Evolutionary conservation across 108 stramenopile genomes (phyloP), one percentile per base, ranked within the genome.

Genomic region (Fragilaria radians): DNA sequence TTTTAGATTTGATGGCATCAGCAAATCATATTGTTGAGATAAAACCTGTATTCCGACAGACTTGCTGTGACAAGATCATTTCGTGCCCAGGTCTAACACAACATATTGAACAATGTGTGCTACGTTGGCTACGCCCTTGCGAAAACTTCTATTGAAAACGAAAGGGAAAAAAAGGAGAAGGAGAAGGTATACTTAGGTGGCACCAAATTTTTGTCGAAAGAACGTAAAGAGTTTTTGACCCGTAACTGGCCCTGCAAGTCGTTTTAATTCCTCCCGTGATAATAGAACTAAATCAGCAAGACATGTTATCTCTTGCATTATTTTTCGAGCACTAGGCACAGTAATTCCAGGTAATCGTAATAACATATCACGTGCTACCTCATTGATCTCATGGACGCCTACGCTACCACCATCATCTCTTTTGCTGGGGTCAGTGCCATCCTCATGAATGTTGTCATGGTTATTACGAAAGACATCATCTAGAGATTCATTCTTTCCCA

Each of bases 191-290:
- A 42, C 7, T 42, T 47, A 59, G 9, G 59, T 59, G 3, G 65
- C 65, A 0, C 52, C 54, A 14, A 67, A 55, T 54, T 52, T 66
- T 61, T 87, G 81, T 4, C 80, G 64, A 56, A 95, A 90, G 55
- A 91, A 96, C 26, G 89, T 81, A 61, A 83, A 89, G 1, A 96
- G 72, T 53, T 92, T 92, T 71, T 93, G 89, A 1, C 91, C 95
- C 18, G 82, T 70, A 30, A 85, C 71, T 5, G 90, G 90, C 14
- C 91, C 95, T 7, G 86, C 80, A 46, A 96, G 56, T 19, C 58
- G 48, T 26, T 81, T 80, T 33, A 96, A 71, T 33, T 93, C 78
- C 3, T 82, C 88, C 22, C 89, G 80, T 23, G 73, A 79, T 77
- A 96, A 68, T 56, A 73, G 72, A 18, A 76, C 75, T 47, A 96